These are phyloP conservation scores for Oenanthe javanica DNA, from an alignment of 140 eudicot species.

Conservation along the genomic window DNA sequence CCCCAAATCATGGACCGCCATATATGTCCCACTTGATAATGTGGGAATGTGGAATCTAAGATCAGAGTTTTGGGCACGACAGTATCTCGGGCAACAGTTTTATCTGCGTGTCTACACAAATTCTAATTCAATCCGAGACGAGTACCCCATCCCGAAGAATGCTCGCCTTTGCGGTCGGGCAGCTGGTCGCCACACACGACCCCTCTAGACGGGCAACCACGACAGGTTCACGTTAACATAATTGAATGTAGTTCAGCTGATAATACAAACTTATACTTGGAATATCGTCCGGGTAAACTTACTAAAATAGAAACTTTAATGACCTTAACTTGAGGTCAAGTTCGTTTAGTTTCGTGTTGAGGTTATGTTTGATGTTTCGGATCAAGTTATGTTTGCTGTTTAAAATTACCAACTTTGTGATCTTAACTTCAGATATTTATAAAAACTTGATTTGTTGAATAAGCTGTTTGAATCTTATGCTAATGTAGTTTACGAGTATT, in stretches of 20 bases:
- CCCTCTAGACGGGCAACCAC: not conserved
- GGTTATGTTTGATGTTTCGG: not conserved
- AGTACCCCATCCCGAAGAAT: constrained; percentile 57
- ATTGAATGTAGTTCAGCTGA: not conserved
- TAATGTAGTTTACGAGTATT: too few species aligned
- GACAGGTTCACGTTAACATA: not conserved
- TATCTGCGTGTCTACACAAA: constrained; percentile 69
- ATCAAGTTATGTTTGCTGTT: too few species aligned
- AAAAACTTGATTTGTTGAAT: too few species aligned
- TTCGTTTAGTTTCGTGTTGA: not conserved
- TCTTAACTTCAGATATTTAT: too few species aligned
- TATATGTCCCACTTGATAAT: constrained; percentile 64
- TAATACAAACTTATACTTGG: not conserved
- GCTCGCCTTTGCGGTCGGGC: constrained; percentile 75
- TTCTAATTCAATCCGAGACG: constrained; percentile 47
- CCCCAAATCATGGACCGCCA: constrained; percentile 74
- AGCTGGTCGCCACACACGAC: constrained; percentile 18
- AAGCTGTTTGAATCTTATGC: too few species aligned
- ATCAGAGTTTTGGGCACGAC: constrained; percentile 67
- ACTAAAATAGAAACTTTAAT: not conserved
- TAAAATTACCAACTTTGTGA: too few species aligned
- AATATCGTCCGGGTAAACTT: not conserved
- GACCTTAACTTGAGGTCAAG: not conserved
- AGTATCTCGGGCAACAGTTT: constrained; percentile 73
- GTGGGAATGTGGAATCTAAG: constrained; percentile 94